phyloP scores from a whole-genome alignment of 2,329 filamentous ascomycete species.

The Colletotrichum chrysophilum region DNA sequence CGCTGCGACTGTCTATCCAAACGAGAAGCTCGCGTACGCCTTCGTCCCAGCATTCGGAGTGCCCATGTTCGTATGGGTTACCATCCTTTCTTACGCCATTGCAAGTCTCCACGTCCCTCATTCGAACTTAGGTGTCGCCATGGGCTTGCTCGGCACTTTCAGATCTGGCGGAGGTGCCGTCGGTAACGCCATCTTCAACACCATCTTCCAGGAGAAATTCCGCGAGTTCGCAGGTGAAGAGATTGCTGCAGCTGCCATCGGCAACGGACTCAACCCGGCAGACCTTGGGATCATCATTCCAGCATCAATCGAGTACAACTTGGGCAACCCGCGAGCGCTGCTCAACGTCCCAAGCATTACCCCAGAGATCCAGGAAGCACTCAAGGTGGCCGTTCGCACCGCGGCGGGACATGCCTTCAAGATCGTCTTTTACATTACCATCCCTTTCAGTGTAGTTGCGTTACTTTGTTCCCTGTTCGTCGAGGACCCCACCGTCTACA shows the following conservation, averaged over 20 bases:
- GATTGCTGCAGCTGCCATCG: constrained; percentile 31
- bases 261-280: constrained; percentile 26
- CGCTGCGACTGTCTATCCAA: constrained; percentile 31
- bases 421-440: constrained; percentile 17
- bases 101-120: constrained; percentile 34
- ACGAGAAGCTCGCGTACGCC: constrained; percentile 31
- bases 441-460: constrained; percentile 13
- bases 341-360: constrained; percentile 20
- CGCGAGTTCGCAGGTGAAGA: constrained; percentile 27
- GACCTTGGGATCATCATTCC: constrained; percentile 29
- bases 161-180: constrained; percentile 35
- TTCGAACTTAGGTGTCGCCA: constrained; percentile 32
- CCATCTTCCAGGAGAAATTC: constrained; percentile 28
- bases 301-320: constrained; percentile 32
- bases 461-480: constrained; percentile 3
- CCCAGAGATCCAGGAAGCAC: constrained; percentile 5
- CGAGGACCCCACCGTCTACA: constrained; percentile 19
- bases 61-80: constrained; percentile 35
- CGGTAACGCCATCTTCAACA: constrained; percentile 38
- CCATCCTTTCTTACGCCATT: constrained; percentile 31
- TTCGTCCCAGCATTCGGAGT: constrained; percentile 34
- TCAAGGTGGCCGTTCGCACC: background rate
- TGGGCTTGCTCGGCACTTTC: constrained; percentile 34
- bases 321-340: constrained; percentile 30
- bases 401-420: constrained; percentile 18